Conservation (phyloP, 345 rosid species). For the Salix udensis region DNA sequence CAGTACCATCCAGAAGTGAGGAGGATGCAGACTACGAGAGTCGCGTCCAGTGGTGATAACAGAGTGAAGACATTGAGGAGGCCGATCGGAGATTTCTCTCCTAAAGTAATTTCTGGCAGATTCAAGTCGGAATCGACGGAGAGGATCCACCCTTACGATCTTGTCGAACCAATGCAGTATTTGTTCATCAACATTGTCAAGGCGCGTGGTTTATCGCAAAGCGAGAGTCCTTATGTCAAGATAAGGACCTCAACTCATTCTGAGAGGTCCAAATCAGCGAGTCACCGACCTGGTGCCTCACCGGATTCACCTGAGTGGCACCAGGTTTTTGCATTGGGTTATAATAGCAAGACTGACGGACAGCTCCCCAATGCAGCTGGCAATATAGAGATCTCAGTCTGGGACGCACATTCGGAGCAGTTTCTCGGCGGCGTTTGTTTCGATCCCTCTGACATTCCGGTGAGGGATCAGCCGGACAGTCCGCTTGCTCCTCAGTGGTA, state of each 20-base stretch:
- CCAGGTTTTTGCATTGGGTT: conserved; percentile 68
- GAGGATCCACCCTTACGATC: conserved; percentile 55
- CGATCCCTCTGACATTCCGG: conserved; percentile 79
- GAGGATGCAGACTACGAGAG: conserved; percentile 56
- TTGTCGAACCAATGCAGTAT: conserved; percentile 91
- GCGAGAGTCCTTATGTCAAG: conserved; percentile 60
- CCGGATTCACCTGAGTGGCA: conserved; percentile 75
- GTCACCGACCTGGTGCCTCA: conserved; percentile 55
- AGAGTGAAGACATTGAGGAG: conserved; percentile 49
- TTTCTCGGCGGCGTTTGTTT: conserved; percentile 88
- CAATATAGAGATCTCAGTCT: conserved; percentile 74
- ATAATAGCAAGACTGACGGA: conserved; percentile 26
- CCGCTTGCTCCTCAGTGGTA: conserved; percentile 94
- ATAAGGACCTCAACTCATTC: conserved; percentile 51
- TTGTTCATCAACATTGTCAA: conserved; percentile 69
- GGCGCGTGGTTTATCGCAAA: conserved; percentile 65
- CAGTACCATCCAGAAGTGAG: conserved; percentile 53
- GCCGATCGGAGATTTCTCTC: conserved; percentile 63
- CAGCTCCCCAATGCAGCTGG: conserved; percentile 37
- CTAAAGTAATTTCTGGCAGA: conserved; percentile 53
- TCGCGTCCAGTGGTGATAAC: conserved; percentile 36
- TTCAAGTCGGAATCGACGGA: conserved; percentile 36
- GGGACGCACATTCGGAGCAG: conserved; percentile 69
- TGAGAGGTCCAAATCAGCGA: conserved; percentile 49
- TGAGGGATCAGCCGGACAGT: conserved; percentile 86